phyloP scores from a whole-genome alignment of 768 basidiomycete genomes.

The Gyrodon lividus region DNA sequence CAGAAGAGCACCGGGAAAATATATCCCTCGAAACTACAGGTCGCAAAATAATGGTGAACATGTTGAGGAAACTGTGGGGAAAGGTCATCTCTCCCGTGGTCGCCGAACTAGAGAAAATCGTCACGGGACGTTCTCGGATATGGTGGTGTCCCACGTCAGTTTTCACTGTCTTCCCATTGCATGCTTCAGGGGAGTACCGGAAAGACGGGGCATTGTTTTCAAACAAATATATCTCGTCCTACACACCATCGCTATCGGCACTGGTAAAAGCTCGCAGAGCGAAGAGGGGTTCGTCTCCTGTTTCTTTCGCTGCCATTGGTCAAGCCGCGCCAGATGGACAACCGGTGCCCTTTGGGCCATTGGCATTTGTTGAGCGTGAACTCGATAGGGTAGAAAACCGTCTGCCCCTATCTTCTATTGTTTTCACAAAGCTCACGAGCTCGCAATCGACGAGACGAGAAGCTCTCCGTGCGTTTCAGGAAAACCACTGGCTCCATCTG shows the following conservation, averaged over 20 bases:
- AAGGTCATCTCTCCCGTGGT: constrained; percentile 3
- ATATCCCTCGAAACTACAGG: not conserved
- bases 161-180: constrained; percentile 33
- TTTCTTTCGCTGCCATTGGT: not conserved
- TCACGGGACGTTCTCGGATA: constrained; percentile 4
- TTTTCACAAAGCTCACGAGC: not conserved
- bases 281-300: not conserved
- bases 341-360: too few species aligned
- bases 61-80: constrained; percentile 8
- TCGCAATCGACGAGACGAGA: not conserved
- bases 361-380: too few species aligned
- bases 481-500: too few species aligned
- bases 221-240: constrained; percentile 12
- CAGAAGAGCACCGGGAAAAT: not conserved
- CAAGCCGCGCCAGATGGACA: not conserved
- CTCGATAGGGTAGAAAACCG: not conserved
- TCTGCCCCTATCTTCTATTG: not conserved
- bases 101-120: not conserved
- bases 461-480: too few species aligned
- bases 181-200: constrained; percentile 33
- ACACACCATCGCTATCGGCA: constrained; percentile 12
- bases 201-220: not conserved
- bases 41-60: not conserved
- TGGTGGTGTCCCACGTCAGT: constrained; percentile 14
- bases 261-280: constrained; percentile 3